Evolutionary conservation across 495 filamentous ascomycete genomes (phyloP), one percentile per base, ranked within the genome.

Genomic region (Lichina pygmaea): DNA sequence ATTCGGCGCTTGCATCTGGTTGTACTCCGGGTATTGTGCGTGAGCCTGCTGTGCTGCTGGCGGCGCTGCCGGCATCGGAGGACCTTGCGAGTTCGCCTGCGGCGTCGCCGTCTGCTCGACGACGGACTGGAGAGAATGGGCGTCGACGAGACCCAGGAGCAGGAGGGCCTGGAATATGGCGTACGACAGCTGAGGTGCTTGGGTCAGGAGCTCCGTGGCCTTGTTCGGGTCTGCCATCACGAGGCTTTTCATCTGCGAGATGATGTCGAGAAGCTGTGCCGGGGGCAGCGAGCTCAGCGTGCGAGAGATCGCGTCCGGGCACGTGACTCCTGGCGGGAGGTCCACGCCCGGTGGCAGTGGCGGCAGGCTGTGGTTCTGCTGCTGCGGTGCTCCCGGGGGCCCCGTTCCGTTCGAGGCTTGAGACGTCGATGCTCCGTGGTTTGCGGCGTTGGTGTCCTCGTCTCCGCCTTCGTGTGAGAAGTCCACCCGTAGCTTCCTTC

Each of bases 141-240:
- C 67, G 52, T 89, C 83, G 45, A 99, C 89, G 7, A 99, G 72
- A 40, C 81, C 81, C 75, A 95, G 85, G 12, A 94, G 68, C 0
- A 99, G 71, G 5, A 99, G 66, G 6, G 85, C 79, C 58, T 95
- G 91, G 65, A 99, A 95, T 51, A 95, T 81, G 24, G 89, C 91
- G 53, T 92, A 95, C 39, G 80, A 73, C 17, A 99, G 75, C 61
- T 99, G 89, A 0, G 89, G 89, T 0, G 89, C 86, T 60, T 85
- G 76, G 47, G 73, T 66, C 17, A 99, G 69, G 40, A 99, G 71
- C 55, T 93, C 84, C 8, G 78, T 83, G 0, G 86, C 86, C 54
- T 84, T 79, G 5, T 67, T 64, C 1, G 89, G 85, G 52, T 95
- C 85, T 11, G 66, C 70, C 43, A 73, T 77, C 3, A 78, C 77